Evolutionary conservation across 1,139 yeast species (phyloP).

Genomic region (Nakaseomyces uthaithaninus): DNA sequence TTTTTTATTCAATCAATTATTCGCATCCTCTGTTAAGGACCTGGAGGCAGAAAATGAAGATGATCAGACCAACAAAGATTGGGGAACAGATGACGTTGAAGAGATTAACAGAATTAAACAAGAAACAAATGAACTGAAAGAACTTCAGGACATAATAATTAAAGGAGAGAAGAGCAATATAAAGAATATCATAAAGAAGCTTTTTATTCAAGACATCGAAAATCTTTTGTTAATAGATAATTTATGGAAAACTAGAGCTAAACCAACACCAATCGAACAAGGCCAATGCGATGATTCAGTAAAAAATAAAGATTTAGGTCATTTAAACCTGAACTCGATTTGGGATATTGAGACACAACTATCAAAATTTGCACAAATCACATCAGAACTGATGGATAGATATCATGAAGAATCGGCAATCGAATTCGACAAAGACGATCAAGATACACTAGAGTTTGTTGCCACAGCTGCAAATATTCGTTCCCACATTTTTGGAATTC

Average conservation of each 20-base stretch:
- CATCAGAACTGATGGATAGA: conserved; percentile 45
- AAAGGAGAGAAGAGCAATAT: conserved; percentile 27
- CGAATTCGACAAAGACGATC: conserved; percentile 91
- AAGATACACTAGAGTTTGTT: conserved; percentile 81
- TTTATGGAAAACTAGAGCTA: conserved; percentile 64
- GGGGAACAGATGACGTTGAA: conserved; percentile 53
- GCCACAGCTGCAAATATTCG: conserved; percentile 82
- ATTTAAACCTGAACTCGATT: conserved; percentile 23
- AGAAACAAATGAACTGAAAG: conserved; percentile 71
- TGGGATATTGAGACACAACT: conserved; percentile 65
- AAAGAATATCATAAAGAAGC: conserved; percentile 41
- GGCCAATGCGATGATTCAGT: conserved; percentile 14
- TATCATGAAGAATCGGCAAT: conserved; percentile 35
- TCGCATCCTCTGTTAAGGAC: conserved; percentile 40
- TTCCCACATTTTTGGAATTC: conserved; percentile 64
- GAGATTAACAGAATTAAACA: conserved; percentile 62
- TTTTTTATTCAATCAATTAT: conserved; percentile 73
- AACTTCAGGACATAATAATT: conserved; percentile 45
- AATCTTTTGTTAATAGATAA: conserved; percentile 63
- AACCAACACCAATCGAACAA: conserved; percentile 52
- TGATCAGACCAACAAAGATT: conserved; percentile 26
- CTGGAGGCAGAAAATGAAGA: conserved; percentile 34
- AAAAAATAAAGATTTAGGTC: conserved; percentile 7
- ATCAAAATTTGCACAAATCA: conserved; percentile 47
- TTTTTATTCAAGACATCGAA: conserved; percentile 64